Conservation (phyloP, 2,329 filamentous ascomycete species). For the Neoarthrinium moseri region DNA sequence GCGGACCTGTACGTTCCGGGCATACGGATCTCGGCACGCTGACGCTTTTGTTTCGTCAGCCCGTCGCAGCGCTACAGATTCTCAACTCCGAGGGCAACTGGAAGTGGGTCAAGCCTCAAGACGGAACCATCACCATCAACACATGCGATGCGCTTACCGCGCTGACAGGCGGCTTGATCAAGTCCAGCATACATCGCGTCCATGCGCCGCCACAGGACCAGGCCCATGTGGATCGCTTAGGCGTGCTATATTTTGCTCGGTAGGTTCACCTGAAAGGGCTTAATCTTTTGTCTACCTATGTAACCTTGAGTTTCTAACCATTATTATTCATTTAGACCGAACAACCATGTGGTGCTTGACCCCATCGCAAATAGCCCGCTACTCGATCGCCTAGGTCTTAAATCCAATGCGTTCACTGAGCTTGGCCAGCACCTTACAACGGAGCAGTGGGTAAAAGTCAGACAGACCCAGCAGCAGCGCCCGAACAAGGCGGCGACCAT, state of each 20-base stretch:
- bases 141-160: conserved; percentile 43
- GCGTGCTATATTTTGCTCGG: conserved; percentile 22
- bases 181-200: conserved; percentile 33
- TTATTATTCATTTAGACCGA: conserved; percentile 23
- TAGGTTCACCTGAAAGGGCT: background rate
- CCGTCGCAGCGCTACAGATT: conserved; percentile 55
- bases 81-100: conserved; percentile 39
- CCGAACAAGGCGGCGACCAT: conserved; percentile 31
- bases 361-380: conserved; percentile 35
- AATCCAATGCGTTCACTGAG: conserved; percentile 35
- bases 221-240: conserved; percentile 20
- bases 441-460: conserved; percentile 37
- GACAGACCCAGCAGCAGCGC: conserved; percentile 41
- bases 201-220: conserved; percentile 21
- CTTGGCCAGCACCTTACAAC: conserved; percentile 37
- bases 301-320: background rate
- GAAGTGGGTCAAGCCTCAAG: conserved; percentile 43
- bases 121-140: conserved; percentile 47
- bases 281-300: background rate
- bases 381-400: conserved; percentile 33
- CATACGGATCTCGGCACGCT: conserved; percentile 58
- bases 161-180: conserved; percentile 42
- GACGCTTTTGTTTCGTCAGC: conserved; percentile 57
- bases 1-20: conserved; percentile 33
- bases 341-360: conserved; percentile 38